Percentiles rank a stretch among this genome's conserved stretches.
Evolutionary conservation across 2,329 filamentous ascomycete species (phyloP).

Genomic region (Cladosporium phlei): DNA sequence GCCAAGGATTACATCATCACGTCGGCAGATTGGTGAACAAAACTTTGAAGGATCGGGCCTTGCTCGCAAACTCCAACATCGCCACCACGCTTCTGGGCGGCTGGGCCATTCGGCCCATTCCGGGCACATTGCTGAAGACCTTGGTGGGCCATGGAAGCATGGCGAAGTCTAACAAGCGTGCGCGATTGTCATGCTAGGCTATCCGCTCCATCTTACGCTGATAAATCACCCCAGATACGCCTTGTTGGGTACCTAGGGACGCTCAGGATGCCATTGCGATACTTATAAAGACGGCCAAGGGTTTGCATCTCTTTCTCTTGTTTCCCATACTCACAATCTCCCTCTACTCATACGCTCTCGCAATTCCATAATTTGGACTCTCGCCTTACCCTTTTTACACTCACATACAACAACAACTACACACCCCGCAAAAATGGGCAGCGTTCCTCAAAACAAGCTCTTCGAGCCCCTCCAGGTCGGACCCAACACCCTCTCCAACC

Average conservation of each 20-base stretch:
- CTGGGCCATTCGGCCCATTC: no score
- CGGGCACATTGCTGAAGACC: no score
- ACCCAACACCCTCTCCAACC: constrained; percentile 38
- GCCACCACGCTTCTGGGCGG: neutral
- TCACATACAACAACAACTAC: neutral
- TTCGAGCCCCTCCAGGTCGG: constrained; percentile 44
- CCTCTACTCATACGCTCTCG: neutral
- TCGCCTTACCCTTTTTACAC: no score
- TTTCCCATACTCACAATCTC: no score
- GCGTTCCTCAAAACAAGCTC: constrained; percentile 21
- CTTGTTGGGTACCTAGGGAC: no score
- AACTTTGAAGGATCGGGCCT: neutral
- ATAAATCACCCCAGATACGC: constrained; percentile 10
- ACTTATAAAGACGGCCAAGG: constrained; percentile 3
- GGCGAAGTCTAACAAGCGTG: constrained; percentile 2
- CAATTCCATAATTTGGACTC: no score
- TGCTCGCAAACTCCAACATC: no score
- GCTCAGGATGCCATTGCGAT: neutral
- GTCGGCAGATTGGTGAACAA: neutral
- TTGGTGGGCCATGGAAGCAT: constrained; percentile 11
- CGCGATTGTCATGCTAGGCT: constrained; percentile 2
- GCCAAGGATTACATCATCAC: constrained; percentile 1
- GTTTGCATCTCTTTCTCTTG: neutral
- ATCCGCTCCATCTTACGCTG: constrained; percentile 1
- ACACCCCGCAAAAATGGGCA: constrained; percentile 9